Percentiles rank a stretch among this genome's conserved stretches.
These are phyloP conservation scores for Trichoderma pleuroti DNA, from an alignment of 2,329 filamentous ascomycete species.

Conservation along the genomic window DNA sequence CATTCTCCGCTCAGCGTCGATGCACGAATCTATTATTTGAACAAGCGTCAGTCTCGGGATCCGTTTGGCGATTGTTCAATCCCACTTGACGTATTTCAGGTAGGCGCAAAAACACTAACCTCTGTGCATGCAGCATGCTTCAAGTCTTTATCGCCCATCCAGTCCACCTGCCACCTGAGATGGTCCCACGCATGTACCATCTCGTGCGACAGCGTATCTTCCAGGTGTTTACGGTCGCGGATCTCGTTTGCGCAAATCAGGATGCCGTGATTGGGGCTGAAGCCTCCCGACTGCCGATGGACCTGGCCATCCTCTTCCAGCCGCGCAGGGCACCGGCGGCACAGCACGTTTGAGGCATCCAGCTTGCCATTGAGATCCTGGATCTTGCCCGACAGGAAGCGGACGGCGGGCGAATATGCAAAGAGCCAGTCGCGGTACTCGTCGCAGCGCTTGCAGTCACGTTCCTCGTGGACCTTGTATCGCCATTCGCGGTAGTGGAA, in stretches of 20 bases:
- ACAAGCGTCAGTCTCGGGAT: not conserved
- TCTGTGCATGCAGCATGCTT: slow-evolving; percentile 92
- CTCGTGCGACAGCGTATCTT: slow-evolving; percentile 94
- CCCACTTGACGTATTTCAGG: not conserved
- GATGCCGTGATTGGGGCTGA: slow-evolving; percentile 82
- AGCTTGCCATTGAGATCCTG: slow-evolving; percentile 73
- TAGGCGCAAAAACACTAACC: slow-evolving; percentile 45
- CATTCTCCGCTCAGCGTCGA: slow-evolving; percentile 93
- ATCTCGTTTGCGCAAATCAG: slow-evolving; percentile 91
- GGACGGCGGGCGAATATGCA: slow-evolving; percentile 77
- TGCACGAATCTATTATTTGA: slow-evolving; percentile 68
- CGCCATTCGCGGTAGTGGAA: slow-evolving; percentile 75
- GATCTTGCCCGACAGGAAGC: slow-evolving; percentile 82
- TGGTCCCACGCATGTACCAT: slow-evolving; percentile 98
- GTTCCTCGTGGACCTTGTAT: slow-evolving; percentile 70
- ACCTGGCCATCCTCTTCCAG: slow-evolving; percentile 56
- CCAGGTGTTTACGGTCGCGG: slow-evolving; percentile 72
- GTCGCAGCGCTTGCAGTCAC: slow-evolving; percentile 79
- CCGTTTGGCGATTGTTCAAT: not conserved
- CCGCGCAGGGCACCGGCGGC: slow-evolving; percentile 67
- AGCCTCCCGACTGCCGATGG: slow-evolving; percentile 71
- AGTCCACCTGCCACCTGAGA: slow-evolving; percentile 85
- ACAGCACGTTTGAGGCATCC: slow-evolving; percentile 71
- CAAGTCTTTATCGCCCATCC: slow-evolving; percentile 65
- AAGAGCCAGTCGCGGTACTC: slow-evolving; percentile 79